Conservation (phyloP, 1,139 yeast genomes). For the Magnusiomyces clavatus region DNA sequence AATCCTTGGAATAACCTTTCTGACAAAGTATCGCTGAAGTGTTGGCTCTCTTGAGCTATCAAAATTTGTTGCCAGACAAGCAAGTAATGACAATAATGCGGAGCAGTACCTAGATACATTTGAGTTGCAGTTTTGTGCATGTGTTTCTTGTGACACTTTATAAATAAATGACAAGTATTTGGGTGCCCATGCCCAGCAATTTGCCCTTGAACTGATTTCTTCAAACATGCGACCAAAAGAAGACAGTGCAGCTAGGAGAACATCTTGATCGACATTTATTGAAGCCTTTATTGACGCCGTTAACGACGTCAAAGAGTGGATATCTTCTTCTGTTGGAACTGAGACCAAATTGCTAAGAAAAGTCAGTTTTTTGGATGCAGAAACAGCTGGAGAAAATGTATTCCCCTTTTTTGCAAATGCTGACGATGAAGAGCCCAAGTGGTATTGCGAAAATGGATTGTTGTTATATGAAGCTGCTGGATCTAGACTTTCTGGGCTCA, state of each 20-base stretch:
- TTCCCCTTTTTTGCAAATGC: not conserved
- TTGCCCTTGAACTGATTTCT: slow-evolving; percentile 4
- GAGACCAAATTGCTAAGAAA: slow-evolving; percentile 1
- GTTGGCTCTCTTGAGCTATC: slow-evolving; percentile 4
- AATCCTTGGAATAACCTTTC: slow-evolving; percentile 3
- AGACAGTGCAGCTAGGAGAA: not conserved
- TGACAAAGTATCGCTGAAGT: slow-evolving; percentile 5
- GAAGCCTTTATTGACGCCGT: not conserved
- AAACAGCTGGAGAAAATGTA: not conserved
- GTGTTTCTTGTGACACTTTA: slow-evolving; percentile 3
- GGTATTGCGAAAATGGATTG: no score
- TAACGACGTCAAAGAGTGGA: not conserved
- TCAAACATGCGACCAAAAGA: slow-evolving; percentile 2
- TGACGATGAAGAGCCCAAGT: no score
- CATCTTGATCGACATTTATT: not conserved
- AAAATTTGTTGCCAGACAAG: slow-evolving; percentile 1
- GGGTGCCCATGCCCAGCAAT: slow-evolving; percentile 7
- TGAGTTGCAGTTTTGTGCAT: not conserved
- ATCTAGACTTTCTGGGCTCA: no score
- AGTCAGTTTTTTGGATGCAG: slow-evolving; percentile 1
- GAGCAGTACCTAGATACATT: slow-evolving; percentile 1
- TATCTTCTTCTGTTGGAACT: slow-evolving; percentile 4
- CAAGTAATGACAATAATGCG: not conserved
- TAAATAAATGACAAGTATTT: slow-evolving; percentile 5
- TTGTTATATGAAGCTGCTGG: no score